Evolutionary conservation across 768 basidiomycete genomes (phyloP).

Genomic region (Sporobolomyces phaffii): DNA sequence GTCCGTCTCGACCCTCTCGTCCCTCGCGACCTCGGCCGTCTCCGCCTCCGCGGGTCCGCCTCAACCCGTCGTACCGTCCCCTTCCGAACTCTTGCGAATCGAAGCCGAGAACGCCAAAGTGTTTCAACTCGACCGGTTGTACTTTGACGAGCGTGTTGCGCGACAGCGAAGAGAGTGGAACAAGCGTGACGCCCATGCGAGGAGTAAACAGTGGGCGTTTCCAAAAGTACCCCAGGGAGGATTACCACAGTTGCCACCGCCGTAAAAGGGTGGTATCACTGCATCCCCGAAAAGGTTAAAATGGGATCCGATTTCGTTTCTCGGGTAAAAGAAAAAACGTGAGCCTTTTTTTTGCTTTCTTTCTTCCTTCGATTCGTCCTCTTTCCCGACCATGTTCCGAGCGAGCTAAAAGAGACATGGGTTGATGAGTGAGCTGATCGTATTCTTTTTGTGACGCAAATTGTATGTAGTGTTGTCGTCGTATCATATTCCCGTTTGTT

Average conservation of each 20-base stretch:
- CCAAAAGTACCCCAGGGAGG: conserved; percentile 27
- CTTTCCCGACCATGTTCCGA: too few species aligned
- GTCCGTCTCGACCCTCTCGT: conserved; percentile 12
- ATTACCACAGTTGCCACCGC: neutral
- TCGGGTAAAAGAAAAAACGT: too few species aligned
- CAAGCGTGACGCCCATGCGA: conserved; percentile 26
- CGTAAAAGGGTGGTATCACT: neutral
- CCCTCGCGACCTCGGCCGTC: conserved; percentile 16
- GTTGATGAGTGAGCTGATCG: too few species aligned
- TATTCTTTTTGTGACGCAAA: too few species aligned
- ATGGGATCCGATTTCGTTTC: too few species aligned
- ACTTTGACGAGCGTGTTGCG: conserved; percentile 21
- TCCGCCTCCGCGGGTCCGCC: conserved; percentile 18
- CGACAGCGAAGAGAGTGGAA: conserved; percentile 27
- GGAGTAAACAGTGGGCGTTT: conserved; percentile 11
- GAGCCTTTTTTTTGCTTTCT: too few species aligned
- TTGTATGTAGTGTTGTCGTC: too few species aligned
- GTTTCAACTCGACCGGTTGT: conserved; percentile 22
- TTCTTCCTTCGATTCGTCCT: too few species aligned
- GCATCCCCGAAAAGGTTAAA: neutral
- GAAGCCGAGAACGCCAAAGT: neutral
- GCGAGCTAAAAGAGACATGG: too few species aligned
- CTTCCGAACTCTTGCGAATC: neutral
- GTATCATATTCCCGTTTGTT: too few species aligned
- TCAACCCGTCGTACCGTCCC: conserved; percentile 5